phyloP scores from a whole-genome alignment of 2,329 filamentous ascomycete genomes.

The Trichocomaceae sp. region DNA sequence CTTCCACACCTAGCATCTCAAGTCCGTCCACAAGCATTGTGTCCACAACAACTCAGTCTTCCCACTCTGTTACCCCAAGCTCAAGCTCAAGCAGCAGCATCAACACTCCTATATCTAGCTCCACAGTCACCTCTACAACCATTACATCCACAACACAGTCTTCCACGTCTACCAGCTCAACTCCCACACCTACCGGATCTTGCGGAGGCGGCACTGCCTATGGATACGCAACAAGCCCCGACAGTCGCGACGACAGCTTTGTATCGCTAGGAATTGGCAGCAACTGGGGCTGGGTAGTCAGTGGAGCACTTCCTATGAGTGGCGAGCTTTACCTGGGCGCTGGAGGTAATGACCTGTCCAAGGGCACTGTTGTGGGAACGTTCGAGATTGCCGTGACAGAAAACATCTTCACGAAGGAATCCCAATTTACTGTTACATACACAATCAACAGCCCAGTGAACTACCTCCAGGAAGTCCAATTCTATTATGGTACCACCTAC shows the following conservation, averaged over 20 bases:
- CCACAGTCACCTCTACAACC: not conserved
- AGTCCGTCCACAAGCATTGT: not conserved
- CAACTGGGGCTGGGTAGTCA: conserved; percentile 3
- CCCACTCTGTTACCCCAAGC: not conserved
- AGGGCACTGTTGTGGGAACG: not conserved
- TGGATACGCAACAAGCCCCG: conserved; percentile 41
- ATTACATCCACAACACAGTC: conserved; percentile 8
- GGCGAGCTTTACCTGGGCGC: conserved; percentile 1
- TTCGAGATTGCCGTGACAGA: not conserved
- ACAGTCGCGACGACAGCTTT: conserved; percentile 63
- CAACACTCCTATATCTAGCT: not conserved
- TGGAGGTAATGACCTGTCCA: not conserved
- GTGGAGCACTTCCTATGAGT: not conserved
- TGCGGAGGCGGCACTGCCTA: conserved; percentile 20
- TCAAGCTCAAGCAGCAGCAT: not conserved
- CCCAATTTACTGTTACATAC: not conserved
- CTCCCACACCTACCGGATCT: conserved; percentile 12
- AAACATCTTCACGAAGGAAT: not conserved
- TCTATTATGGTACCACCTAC: not conserved
- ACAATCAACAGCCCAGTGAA: not conserved
- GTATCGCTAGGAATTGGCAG: not conserved
- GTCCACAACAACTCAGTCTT: not conserved
- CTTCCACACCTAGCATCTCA: not conserved
- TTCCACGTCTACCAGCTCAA: conserved; percentile 19
- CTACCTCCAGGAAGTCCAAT: not conserved